Percentiles rank a stretch among this genome's conserved stretches.
phyloP scores from a whole-genome alignment of 345 rosid species.

The Citrus sinensis region DNA sequence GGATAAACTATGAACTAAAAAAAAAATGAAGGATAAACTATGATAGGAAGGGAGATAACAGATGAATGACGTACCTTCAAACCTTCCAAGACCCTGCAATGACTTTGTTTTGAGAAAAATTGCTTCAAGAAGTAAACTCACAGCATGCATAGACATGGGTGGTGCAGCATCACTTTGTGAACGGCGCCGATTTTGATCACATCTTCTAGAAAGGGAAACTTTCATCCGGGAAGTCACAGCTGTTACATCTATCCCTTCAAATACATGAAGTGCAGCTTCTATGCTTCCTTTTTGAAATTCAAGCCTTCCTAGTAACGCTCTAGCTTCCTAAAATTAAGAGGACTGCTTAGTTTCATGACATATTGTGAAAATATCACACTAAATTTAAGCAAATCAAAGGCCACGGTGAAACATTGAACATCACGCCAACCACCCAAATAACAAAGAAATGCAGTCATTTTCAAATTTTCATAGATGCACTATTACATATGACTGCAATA shows the following conservation, averaged over 20 bases:
- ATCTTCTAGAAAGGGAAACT: constrained; percentile 43
- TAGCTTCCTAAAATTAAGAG: constrained; percentile 56
- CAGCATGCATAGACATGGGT: constrained; percentile 66
- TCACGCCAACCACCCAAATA: not conserved
- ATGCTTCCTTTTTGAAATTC: constrained; percentile 69
- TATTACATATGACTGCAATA: not conserved
- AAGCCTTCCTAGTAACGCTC: constrained; percentile 69
- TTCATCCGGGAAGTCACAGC: constrained; percentile 54
- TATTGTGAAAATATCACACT: not conserved
- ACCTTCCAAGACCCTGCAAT: constrained; percentile 59
- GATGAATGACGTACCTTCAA: constrained; percentile 37
- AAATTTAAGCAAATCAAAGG: not conserved
- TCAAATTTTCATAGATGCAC: not conserved
- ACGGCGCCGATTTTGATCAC: constrained; percentile 34
- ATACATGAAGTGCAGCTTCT: constrained; percentile 67
- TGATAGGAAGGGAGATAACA: not conserved
- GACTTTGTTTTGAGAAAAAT: constrained; percentile 66
- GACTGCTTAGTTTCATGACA: constrained; percentile 7
- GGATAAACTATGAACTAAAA: not conserved
- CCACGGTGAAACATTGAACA: not conserved
- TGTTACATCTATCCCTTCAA: constrained; percentile 64
- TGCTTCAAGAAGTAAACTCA: constrained; percentile 61
- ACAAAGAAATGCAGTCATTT: not conserved
- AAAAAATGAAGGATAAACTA: not conserved
- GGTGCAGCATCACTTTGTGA: constrained; percentile 44